phyloP scores from a whole-genome alignment of 768 basidiomycete species.

The Agrocybe praecox region DNA sequence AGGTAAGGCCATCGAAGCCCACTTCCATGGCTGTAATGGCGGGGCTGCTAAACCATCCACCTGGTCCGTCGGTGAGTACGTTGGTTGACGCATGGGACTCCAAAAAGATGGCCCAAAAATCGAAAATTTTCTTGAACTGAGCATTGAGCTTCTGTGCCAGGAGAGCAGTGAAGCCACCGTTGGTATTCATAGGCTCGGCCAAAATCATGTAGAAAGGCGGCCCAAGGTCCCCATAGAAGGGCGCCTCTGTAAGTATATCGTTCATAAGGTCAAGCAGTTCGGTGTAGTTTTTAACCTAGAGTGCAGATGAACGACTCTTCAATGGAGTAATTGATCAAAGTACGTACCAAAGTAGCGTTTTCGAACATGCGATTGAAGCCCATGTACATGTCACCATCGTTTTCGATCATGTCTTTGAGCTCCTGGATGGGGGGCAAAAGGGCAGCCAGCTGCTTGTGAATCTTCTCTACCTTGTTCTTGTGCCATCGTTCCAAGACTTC shows the following conservation, averaged over 20 bases:
- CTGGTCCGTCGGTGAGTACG: background rate
- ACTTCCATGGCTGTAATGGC: slow-evolving; percentile 2
- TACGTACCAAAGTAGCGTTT: background rate
- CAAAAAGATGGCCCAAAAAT: slow-evolving; percentile 1
- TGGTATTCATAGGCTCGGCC: slow-evolving; percentile 7
- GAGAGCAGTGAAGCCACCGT: slow-evolving; percentile 6
- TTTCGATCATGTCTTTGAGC: slow-evolving; percentile 6
- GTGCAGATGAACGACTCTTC: background rate
- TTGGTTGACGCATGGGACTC: background rate
- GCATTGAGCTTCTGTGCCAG: background rate
- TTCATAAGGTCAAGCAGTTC: slow-evolving; percentile 6
- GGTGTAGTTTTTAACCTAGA: slow-evolving; percentile 1
- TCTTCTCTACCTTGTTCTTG: background rate
- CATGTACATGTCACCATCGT: background rate
- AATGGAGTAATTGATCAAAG: background rate
- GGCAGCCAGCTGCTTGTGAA: background rate
- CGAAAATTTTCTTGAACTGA: slow-evolving; percentile 9
- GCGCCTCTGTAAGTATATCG: slow-evolving; percentile 5
- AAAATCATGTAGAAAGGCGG: slow-evolving; percentile 9
- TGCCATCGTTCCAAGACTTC: slow-evolving; percentile 1
- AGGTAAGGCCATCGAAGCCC: background rate
- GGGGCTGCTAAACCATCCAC: slow-evolving; percentile 6
- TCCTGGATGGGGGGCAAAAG: slow-evolving; percentile 7
- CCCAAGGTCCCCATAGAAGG: slow-evolving; percentile 3
- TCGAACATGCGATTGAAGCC: slow-evolving; percentile 8